These are phyloP conservation scores for Tetraselmis chui DNA, from an alignment of 139 green algal species.

Conservation along the genomic window DNA sequence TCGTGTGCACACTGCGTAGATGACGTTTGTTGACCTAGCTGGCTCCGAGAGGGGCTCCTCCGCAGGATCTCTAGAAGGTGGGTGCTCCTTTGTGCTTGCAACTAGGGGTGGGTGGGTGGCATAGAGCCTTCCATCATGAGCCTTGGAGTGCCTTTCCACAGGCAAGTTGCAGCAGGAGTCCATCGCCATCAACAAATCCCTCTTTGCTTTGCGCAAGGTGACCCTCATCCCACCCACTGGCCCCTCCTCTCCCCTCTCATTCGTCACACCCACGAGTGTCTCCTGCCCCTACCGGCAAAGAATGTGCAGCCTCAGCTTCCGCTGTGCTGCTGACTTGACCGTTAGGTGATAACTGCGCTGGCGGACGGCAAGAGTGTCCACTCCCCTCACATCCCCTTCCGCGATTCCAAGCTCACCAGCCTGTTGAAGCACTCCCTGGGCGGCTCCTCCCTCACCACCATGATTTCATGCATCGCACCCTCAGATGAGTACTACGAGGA, in stretches of 20 bases:
- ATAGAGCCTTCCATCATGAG: too few species aligned
- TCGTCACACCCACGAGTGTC: background rate
- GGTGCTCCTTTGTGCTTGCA: too few species aligned
- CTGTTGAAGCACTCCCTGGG: constrained; percentile 50
- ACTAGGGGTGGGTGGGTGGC: too few species aligned
- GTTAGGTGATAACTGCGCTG: constrained; percentile 11
- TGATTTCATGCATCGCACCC: constrained; percentile 44
- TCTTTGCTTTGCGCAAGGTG: constrained; percentile 45
- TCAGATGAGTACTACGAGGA: constrained; percentile 30
- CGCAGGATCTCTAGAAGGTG: constrained; percentile 9
- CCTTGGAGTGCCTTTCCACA: background rate
- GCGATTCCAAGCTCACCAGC: constrained; percentile 50
- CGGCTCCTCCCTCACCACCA: constrained; percentile 34
- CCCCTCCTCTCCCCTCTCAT: background rate
- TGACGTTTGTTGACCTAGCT: constrained; percentile 52
- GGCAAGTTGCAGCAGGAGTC: constrained; percentile 30
- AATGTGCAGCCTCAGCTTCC: too few species aligned
- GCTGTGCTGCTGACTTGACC: background rate
- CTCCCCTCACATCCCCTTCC: constrained; percentile 31
- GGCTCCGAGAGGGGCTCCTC: constrained; percentile 33
- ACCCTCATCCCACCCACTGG: background rate
- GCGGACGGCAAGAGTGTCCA: background rate
- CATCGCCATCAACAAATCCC: constrained; percentile 54
- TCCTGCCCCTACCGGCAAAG: too few species aligned
- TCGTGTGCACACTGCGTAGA: constrained; percentile 11